phyloP scores from a whole-genome alignment of 1,284 basidiomycete genomes.

The Leccinum huronense region DNA sequence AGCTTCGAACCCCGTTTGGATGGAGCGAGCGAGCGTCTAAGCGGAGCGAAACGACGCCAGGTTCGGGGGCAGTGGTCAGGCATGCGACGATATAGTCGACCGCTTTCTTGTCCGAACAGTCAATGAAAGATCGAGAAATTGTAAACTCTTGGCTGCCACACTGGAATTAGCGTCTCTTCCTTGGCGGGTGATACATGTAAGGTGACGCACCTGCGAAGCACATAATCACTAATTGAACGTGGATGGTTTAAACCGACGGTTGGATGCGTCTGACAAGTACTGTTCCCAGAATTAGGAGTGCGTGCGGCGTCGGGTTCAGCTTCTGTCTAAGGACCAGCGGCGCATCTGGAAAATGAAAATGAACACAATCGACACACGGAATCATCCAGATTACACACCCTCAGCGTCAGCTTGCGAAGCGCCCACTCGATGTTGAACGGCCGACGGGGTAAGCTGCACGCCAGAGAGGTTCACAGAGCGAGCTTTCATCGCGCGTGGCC shows the following conservation, averaged over 20 bases:
- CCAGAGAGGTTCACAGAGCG: not conserved
- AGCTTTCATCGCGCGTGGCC: conserved; percentile 39
- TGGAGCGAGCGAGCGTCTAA: not conserved
- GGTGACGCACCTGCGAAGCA: not conserved
- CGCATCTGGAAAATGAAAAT: not conserved
- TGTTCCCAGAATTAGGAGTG: conserved; percentile 54
- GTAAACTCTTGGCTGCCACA: not conserved
- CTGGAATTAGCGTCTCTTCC: not conserved
- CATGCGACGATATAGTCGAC: not conserved
- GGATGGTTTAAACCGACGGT: conserved; percentile 68
- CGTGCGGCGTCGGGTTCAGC: conserved; percentile 88
- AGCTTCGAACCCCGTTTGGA: not conserved
- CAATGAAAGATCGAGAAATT: not conserved
- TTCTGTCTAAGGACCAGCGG: conserved; percentile 45
- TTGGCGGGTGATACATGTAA: not conserved
- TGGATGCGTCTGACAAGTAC: conserved; percentile 85
- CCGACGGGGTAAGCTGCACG: conserved; percentile 64
- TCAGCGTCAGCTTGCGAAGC: conserved; percentile 75
- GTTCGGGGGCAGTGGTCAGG: not conserved
- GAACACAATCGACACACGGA: conserved; percentile 44
- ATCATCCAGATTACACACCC: conserved; percentile 81
- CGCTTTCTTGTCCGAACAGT: not conserved
- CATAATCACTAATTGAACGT: conserved; percentile 61
- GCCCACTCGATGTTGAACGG: conserved; percentile 89
- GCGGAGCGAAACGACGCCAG: not conserved